Conservation (phyloP, 148 eudicot genomes). For the Talinum fruticosum region DNA sequence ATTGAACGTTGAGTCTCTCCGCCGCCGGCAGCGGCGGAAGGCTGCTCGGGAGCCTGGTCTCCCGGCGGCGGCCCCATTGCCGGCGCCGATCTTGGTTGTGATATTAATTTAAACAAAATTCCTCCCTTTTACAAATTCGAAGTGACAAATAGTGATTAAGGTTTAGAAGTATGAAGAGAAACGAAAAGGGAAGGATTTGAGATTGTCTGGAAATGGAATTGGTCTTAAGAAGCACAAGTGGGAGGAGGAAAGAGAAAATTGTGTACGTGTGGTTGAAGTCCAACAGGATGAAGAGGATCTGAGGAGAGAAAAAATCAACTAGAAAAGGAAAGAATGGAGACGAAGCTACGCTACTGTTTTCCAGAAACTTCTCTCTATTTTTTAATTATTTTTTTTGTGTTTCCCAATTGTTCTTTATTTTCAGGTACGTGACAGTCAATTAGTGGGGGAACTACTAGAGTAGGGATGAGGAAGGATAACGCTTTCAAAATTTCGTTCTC, state of each 20-base stretch:
- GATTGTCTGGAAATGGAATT: not conserved
- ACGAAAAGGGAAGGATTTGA: no score
- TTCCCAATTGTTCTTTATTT: not conserved
- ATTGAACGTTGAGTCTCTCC: conserved; percentile 40
- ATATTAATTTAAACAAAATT: no score
- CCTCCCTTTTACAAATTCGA: not conserved
- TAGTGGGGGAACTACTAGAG: no score
- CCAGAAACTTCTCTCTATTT: conserved; percentile 45
- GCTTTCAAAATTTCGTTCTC: no score
- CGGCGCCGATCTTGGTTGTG: not conserved
- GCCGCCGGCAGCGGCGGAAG: conserved; percentile 5
- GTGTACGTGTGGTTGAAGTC: not conserved
- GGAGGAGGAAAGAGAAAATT: no score
- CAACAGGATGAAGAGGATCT: not conserved
- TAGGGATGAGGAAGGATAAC: no score
- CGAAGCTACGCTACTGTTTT: conserved; percentile 45
- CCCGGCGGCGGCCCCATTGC: conserved; percentile 42
- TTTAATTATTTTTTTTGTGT: conserved; percentile 9
- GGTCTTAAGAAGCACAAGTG: not conserved
- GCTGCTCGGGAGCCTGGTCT: conserved; percentile 34
- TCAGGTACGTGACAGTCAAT: conserved; percentile 20
- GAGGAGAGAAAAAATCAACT: not conserved
- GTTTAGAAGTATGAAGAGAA: not conserved
- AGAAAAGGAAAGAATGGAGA: conserved; percentile 24
- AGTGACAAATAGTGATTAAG: not conserved